Evolutionary conservation across 1,139 yeast species (phyloP).

Genomic region (Saccharomyces uvarum): DNA sequence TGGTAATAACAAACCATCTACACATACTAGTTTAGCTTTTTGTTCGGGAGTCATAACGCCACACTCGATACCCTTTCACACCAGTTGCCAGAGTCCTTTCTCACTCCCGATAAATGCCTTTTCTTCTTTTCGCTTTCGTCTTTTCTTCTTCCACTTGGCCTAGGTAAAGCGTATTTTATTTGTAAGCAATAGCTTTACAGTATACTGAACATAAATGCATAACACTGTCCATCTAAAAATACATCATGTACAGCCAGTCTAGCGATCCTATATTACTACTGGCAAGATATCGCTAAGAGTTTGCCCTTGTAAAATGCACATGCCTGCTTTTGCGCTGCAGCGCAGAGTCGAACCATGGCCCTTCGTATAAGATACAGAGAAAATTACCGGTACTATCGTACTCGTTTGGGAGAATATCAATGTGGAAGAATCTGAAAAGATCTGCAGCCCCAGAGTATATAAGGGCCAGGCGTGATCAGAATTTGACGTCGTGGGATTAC

Average conservation of each 20-base stretch:
- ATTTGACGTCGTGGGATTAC: neutral
- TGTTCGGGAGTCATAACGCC: conserved; percentile 46
- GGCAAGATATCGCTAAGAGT: neutral
- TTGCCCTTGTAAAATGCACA: neutral
- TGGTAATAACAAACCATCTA: neutral
- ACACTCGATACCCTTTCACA: neutral
- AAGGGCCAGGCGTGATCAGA: neutral
- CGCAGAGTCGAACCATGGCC: neutral
- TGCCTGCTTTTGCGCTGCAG: neutral
- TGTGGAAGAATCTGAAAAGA: neutral
- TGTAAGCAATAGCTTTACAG: neutral
- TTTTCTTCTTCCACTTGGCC: neutral
- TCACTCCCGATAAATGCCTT: neutral
- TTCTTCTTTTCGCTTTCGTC: neutral
- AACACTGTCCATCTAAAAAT: too few species aligned
- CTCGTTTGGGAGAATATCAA: neutral
- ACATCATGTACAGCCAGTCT: neutral
- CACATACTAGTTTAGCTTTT: conserved; percentile 29
- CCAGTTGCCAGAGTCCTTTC: neutral
- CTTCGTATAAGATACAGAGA: neutral
- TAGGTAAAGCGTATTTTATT: neutral
- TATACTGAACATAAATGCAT: neutral
- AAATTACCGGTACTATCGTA: neutral
- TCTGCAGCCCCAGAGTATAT: neutral
- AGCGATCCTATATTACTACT: neutral